Evolutionary conservation across 1,139 yeast species (phyloP), one percentile per base, ranked within the genome.

Genomic region (Kluyveromyces sp.): DNA sequence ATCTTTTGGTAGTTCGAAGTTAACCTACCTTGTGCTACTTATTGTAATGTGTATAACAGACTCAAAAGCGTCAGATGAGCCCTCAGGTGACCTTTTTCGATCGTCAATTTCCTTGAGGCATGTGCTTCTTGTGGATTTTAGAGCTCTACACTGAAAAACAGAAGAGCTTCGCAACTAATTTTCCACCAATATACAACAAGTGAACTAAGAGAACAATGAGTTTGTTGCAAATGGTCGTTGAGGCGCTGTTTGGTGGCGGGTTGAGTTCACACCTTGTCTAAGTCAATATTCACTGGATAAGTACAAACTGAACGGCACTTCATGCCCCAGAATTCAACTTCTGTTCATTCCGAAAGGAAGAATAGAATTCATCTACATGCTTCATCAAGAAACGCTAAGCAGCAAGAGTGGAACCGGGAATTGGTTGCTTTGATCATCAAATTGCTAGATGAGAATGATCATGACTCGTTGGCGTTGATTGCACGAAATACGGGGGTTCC

Each of bases 401-500:
- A 58, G 44, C 61, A 58, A 41, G 50, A 51, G 18, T 51, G 56
- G 40, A 54, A 56, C 34, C 52, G 58, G 32, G 49, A 55, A 35
- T 46, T 63, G 29, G 50, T 60, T 1, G 51, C 57, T 12, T 43
- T 50, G 19, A 49, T 58, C 3, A 51, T 61, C 2, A 55, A 57
- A 25, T 43, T 63, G 18, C 45, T 68, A 11, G 53, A 51, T 25
- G 54, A 56, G 3, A 66, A 65, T 43, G 67, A 68, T 43, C 70
- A 67, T 41, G 57, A 64, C 38, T 58, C 67, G 1, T 66, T 89
- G 41, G 95, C 96, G 0, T 69, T 80, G 49, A 67, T 89, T 13
- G 89, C 95, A 2, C 71, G 96, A 49, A 89, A 83, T 54, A 73
- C 79, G 49, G 96, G 97, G 2, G 70, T 88, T 20, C 96, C 96